Conservation (phyloP, 306 rosid species). For the Lagenaria siceraria region DNA sequence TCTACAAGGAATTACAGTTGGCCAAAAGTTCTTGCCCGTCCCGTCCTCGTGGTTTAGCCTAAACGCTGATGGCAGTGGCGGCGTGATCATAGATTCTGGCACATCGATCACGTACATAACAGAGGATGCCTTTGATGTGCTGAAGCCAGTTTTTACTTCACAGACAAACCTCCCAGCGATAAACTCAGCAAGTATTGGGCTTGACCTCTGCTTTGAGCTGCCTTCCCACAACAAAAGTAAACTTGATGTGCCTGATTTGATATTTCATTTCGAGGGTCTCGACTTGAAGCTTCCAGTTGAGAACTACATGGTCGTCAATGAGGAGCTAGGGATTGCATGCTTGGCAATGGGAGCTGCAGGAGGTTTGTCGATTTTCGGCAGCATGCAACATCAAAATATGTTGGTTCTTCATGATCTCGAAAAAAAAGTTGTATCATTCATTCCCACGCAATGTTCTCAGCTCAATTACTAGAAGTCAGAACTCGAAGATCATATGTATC, state of each 20-base stretch:
- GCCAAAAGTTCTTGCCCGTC: slow-evolving; percentile 27
- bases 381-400: slow-evolving; percentile 27
- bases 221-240: slow-evolving; percentile 22
- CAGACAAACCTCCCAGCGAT: slow-evolving; percentile 33
- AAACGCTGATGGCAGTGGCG: slow-evolving; percentile 47
- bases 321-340: slow-evolving; percentile 34
- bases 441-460: slow-evolving; percentile 19
- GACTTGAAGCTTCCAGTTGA: slow-evolving; percentile 52
- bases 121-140: slow-evolving; percentile 23
- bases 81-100: slow-evolving; percentile 63
- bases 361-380: slow-evolving; percentile 53
- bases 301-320: slow-evolving; percentile 46
- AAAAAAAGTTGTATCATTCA: slow-evolving; percentile 17
- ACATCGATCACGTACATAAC: slow-evolving; percentile 54
- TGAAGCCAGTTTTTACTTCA: slow-evolving; percentile 33
- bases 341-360: slow-evolving; percentile 47
- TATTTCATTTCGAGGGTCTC: slow-evolving; percentile 48
- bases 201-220: slow-evolving; percentile 51
- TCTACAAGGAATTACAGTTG: slow-evolving; percentile 57
- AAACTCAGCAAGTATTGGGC: slow-evolving; percentile 26
- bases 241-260: slow-evolving; percentile 33
- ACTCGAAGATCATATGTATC: background rate
- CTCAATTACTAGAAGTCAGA: background rate
- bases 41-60: slow-evolving; percentile 33
- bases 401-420: slow-evolving; percentile 28